These are phyloP conservation scores for Primulina huaijiensis DNA, from an alignment of 257 asterid genomes.

Conservation along the genomic window DNA sequence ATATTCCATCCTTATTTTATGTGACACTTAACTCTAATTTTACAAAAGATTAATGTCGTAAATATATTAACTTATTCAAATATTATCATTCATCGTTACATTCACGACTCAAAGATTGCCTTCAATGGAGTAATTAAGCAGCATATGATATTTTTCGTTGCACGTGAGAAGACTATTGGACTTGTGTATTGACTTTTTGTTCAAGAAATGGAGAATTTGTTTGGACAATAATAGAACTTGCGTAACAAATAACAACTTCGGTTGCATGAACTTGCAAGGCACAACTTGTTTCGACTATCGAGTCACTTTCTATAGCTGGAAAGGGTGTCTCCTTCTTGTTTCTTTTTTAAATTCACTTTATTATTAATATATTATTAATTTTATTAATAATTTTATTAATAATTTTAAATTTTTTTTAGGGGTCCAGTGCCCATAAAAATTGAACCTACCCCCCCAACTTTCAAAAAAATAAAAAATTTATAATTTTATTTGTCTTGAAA, in stretches of 20 bases:
- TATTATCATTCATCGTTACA: too few species aligned
- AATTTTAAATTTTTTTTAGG: background rate
- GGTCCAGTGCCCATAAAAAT: background rate
- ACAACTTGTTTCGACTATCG: background rate
- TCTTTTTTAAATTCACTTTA: background rate
- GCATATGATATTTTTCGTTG: background rate
- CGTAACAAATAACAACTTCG: background rate
- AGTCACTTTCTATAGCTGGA: background rate
- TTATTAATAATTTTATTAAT: too few species aligned
- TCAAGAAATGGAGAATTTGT: background rate
- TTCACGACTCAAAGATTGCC: too few species aligned
- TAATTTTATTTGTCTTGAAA: too few species aligned
- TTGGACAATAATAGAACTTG: background rate
- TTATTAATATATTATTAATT: too few species aligned
- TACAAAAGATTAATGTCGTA: too few species aligned
- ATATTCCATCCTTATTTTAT: too few species aligned
- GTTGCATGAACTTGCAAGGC: background rate
- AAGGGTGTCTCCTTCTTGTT: background rate
- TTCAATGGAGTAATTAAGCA: too few species aligned
- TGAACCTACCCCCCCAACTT: background rate
- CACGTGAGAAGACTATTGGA: background rate
- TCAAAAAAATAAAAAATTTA: too few species aligned
- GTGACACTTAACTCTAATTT: too few species aligned
- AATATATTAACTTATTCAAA: too few species aligned
- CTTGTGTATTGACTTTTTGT: background rate